Percentiles rank a stretch among this genome's conserved stretches.
phyloP scores from a whole-genome alignment of 164 flowering plant genomes.

The Stephania yunnanensis region DNA sequence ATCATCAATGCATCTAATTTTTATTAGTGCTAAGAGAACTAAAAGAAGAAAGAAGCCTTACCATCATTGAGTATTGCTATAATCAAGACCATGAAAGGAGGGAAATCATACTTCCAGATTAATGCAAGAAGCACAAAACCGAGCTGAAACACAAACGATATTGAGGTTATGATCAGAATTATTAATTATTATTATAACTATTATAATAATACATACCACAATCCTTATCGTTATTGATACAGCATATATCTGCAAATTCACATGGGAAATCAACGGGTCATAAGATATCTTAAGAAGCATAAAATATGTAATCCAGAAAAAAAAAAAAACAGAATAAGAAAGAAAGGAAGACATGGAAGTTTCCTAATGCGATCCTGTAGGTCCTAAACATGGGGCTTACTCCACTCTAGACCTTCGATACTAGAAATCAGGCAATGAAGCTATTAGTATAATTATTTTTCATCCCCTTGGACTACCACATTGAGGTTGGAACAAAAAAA shows the following conservation, averaged over 20 bases:
- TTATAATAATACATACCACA: slow-evolving; percentile 50
- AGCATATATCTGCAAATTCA: slow-evolving; percentile 74
- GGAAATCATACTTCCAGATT: slow-evolving; percentile 91
- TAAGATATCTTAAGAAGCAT: not conserved
- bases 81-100: slow-evolving; percentile 90
- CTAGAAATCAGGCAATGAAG: not conserved
- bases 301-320: not conserved
- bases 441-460: not conserved
- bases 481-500: not conserved
- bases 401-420: not conserved
- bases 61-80: slow-evolving; percentile 88
- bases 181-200: too few species aligned
- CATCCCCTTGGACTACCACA: not conserved
- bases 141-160: slow-evolving; percentile 43
- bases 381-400: not conserved
- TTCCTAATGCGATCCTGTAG: not conserved
- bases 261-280: slow-evolving; percentile 8
- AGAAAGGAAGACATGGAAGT: not conserved
- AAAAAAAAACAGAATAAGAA: not conserved
- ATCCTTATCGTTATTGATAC: slow-evolving; percentile 89
- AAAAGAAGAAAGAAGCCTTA: slow-evolving; percentile 25
- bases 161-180: not conserved
- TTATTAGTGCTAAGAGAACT: not conserved
- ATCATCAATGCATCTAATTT: not conserved
- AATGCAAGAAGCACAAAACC: slow-evolving; percentile 74